phyloP scores from a whole-genome alignment of 441 rosid genomes.

The Pelargonium myrrhifolium region DNA sequence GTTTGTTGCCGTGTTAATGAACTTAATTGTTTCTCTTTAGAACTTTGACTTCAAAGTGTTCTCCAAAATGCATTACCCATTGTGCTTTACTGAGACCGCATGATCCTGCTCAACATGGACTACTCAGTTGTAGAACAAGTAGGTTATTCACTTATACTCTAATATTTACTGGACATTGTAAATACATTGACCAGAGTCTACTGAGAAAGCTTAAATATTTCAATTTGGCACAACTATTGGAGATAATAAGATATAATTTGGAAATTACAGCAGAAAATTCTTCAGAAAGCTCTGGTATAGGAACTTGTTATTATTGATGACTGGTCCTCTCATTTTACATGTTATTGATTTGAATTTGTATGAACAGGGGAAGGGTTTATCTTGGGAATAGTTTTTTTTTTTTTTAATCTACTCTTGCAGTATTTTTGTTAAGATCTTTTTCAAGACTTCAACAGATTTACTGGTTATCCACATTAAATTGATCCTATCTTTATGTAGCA shows the following conservation, averaged over 20 bases:
- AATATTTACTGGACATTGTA: background rate
- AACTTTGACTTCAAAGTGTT: conserved; percentile 9
- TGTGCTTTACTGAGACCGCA: conserved; percentile 6
- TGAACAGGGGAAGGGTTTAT: no score
- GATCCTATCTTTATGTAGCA: conserved; percentile 49
- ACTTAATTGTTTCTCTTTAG: conserved; percentile 11
- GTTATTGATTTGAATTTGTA: no score
- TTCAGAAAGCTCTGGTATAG: background rate
- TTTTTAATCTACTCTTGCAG: no score
- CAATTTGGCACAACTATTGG: background rate
- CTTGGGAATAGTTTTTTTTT: no score
- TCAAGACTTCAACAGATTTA: conserved; percentile 3
- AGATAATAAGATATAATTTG: conserved; percentile 9
- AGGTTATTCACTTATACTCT: background rate
- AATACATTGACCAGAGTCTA: background rate
- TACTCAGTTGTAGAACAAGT: conserved; percentile 6
- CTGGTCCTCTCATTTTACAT: no score
- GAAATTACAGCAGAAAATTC: background rate
- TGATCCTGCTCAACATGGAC: conserved; percentile 7
- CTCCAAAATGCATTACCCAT: conserved; percentile 7
- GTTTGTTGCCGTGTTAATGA: conserved; percentile 16
- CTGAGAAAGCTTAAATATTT: background rate
- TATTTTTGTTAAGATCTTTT: background rate
- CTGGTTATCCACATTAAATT: conserved; percentile 14
- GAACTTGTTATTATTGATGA: no score